Evolutionary conservation across 2,329 filamentous ascomycete species (phyloP), one percentile per base, ranked within the genome.

Genomic region (Calonectria montana): DNA sequence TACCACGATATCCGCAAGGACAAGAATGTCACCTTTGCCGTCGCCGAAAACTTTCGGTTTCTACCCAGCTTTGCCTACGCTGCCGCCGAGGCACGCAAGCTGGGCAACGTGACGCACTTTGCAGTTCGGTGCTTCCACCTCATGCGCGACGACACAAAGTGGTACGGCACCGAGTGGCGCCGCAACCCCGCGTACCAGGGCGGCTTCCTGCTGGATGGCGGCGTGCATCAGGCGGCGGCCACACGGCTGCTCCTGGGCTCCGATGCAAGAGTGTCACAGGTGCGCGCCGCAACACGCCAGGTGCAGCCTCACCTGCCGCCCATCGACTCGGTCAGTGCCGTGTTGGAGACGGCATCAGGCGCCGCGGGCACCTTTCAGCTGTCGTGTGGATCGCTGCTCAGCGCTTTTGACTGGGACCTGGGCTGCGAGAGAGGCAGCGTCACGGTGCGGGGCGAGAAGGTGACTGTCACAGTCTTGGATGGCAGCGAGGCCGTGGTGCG

Each of bases 1-100:
- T 81, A 82, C 71, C 73, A 75, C 23, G 64, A 70, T 4, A 70
- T 85, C 6, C 77, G 77, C 15, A 72, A 72, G 13, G 77, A 78
- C 13, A 76, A 73, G 39, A 72, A 70, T 37, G 78, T 79, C 15
- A 88, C 87, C 7, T 90, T 91, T 83, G 86, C 86, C 16, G 87
- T 96, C 4, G 94, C 92, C 0, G 94, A 96, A 82, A 95, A 96
- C 82, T 93, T 91, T 80, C 88, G 94, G 63, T 95, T 91, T 83
- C 81, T 89, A 67, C 85, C 88, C 35, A 85, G 86, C 13, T 91
- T 91, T 78, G 70, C 82, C 15, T 88, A 88, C 76, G 92, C 86
- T 0, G 82, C 90, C 10, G 80, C 86, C 72, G 82, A 86, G 59
- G 83, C 75, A 23, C 75, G 67, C 13, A 64, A 73, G 43, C 65